Evolutionary conservation across 148 eudicot species (phyloP), one percentile per base, ranked within the genome.

Genomic region (Rhododendron griersonianum): DNA sequence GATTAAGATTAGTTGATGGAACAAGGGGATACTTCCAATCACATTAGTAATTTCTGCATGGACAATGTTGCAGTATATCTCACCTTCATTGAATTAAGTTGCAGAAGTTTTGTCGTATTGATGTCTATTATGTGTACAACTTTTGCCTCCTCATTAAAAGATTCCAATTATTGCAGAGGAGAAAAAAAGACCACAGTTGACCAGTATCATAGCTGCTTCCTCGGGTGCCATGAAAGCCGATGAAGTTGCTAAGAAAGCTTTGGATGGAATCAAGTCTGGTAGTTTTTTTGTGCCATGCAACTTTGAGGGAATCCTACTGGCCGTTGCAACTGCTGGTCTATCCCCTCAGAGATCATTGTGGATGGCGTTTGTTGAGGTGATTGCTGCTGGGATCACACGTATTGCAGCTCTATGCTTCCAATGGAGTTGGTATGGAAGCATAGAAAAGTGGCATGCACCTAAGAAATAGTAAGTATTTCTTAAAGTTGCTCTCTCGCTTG

Each of bases 201-300:
- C 98, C 73, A 90, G 86, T 47, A 89, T 93, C 84, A 93, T 97
- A 87, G 95, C 98, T 44, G 92, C 88, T 82, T 93, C 98, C 41
- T 97, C 99, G 4, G 95, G 96, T 79, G 87, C 89, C 84, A 95
- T 95, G 98, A 93, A 94, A 92, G 93, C 98, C 8, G 94, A 93
- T 48, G 96, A 94, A 85, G 98, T 95, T 90, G 98, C 98, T 21
- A 91, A 90, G 85, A 97, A 90, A 91, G 86, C 95, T 78, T 87
- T 93, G 35, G 88, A 87, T 86, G 99, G 99, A 44, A 93, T 97
- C 19, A 90, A 91, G 88, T 86, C 89, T 45, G 98, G 93, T 13
- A 86, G 89, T 47, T 97, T 97, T 88, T 88, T 93, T 18, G 91
- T 97, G 75, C 93, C 96, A 59, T 95, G 98, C 93, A 97, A 97